Percentiles rank a stretch among this genome's conserved stretches.
These are phyloP conservation scores for Escovopsis sp. DNA, from an alignment of 2,329 filamentous ascomycete species.

Conservation along the genomic window DNA sequence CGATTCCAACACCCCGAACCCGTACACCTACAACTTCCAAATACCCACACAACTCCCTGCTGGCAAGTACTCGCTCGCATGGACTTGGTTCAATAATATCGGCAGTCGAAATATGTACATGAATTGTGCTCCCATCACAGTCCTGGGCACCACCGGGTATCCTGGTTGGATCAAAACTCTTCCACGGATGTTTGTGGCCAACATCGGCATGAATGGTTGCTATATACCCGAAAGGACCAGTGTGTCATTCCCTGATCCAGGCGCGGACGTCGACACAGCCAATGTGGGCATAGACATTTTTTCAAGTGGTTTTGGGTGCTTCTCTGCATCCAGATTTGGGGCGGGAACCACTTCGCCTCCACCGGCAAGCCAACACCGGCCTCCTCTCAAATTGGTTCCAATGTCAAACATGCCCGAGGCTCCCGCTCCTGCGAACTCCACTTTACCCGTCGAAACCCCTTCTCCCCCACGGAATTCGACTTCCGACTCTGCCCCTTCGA, in stretches of 20 bases:
- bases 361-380: too few relatives aligned
- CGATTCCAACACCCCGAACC: too few relatives aligned
- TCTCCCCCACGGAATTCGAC: conserved; percentile 6
- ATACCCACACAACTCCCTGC: conserved; percentile 14
- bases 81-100: conserved; percentile 89
- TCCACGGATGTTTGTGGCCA: conserved; percentile 58
- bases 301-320: too few relatives aligned
- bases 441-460: conserved; percentile 1
- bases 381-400: too few relatives aligned
- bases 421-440: neutral
- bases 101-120: conserved; percentile 97
- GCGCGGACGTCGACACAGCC: conserved; percentile 33
- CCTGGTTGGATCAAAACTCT: conserved; percentile 44
- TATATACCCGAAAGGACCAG: conserved; percentile 28
- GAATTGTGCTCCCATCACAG: conserved; percentile 71
- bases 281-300: too few relatives aligned
- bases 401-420: neutral
- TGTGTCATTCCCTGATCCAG: conserved; percentile 48
- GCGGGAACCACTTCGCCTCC: neutral
- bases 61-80: conserved; percentile 70
- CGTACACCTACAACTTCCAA: too few relatives aligned
- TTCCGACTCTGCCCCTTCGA: conserved; percentile 10
- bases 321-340: neutral
- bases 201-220: conserved; percentile 40
- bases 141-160: conserved; percentile 39